Conservation (phyloP, 306 rosid species). For the Casuarina glauca region DNA sequence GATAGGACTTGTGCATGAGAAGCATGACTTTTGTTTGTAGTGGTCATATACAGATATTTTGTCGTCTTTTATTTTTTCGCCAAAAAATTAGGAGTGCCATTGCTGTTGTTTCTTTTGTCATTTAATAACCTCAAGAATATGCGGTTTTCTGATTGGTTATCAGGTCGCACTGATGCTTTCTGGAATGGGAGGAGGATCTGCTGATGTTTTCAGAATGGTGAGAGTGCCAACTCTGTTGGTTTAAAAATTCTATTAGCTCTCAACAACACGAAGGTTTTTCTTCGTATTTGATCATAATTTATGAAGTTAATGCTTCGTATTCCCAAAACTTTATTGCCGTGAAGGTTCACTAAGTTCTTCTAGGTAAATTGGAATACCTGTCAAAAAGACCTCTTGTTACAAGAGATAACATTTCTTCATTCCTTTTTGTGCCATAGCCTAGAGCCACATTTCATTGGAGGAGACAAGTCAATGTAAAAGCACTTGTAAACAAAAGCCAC, state of each 20-base stretch:
- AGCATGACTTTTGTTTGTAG: neutral
- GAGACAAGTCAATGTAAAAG: neutral
- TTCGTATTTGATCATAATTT: slow-evolving; percentile 4
- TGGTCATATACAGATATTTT: neutral
- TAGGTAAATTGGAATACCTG: neutral
- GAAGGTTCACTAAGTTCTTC: neutral
- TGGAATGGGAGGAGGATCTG: slow-evolving; percentile 76
- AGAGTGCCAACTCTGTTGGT: slow-evolving; percentile 10
- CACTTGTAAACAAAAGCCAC: neutral
- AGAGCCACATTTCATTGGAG: neutral
- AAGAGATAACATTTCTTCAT: neutral
- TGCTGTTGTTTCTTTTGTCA: neutral
- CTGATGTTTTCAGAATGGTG: slow-evolving; percentile 88
- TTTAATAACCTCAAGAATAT: slow-evolving; percentile 12
- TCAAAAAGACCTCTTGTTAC: neutral
- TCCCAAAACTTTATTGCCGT: neutral
- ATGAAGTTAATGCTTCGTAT: neutral
- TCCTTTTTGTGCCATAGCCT: neutral
- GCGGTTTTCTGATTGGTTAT: slow-evolving; percentile 27
- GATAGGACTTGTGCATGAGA: neutral
- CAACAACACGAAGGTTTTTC: neutral
- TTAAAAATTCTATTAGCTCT: neutral
- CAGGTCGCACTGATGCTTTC: slow-evolving; percentile 95
- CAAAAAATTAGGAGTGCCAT: neutral
- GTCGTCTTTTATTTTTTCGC: neutral